Evolutionary conservation across 2,329 filamentous ascomycete species (phyloP), one percentile per base, ranked within the genome.

Genomic region (Phialocephala subalpina): DNA sequence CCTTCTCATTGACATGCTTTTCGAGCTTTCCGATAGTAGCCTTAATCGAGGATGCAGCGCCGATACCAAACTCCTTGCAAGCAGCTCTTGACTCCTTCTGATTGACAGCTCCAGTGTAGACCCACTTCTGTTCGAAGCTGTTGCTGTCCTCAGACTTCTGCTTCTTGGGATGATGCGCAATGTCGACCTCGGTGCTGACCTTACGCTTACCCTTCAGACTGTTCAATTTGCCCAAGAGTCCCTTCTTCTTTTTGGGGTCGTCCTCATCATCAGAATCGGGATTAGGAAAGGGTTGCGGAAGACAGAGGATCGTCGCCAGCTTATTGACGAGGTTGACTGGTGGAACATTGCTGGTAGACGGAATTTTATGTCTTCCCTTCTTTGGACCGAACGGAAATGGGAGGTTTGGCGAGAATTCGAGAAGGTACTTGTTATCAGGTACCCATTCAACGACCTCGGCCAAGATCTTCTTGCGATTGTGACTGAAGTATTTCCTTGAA

Each of bases 51-150:
- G 58, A 40, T 6, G 65, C 62, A 53, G 59, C 35, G 8, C 60
- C 56, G 42, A 72, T 66, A 12, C 67, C 67, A 57, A 70, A 69
- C 29, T 72, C 70, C 58, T 72, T 70, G 49, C 66, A 69, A 7
- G 65, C 70, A 35, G 62, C 60, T 25, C 64, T 66, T 14, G 67
- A 62, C 22, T 67, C 67, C 36, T 70, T 70, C 22, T 65, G 63
- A 6, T 58, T 66, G 25, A 64, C 62, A 1, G 33, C 36, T 20
- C 68, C 61, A 33, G 61, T 65, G 35, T 72, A 72, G n/a, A 59
- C 42, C 70, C 70, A 72, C 29, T 61, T 65, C 25, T 20, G 22
- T 22, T 45, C 60, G 42, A 45, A 33, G 27, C 18, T 62, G 60
- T 36, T 18, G 14, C 33, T n/a, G 22, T 29, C 40, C 36, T 60